Conservation (phyloP, 1,139 yeast genomes). For the Saccharomycopsis hybrid region DNA sequence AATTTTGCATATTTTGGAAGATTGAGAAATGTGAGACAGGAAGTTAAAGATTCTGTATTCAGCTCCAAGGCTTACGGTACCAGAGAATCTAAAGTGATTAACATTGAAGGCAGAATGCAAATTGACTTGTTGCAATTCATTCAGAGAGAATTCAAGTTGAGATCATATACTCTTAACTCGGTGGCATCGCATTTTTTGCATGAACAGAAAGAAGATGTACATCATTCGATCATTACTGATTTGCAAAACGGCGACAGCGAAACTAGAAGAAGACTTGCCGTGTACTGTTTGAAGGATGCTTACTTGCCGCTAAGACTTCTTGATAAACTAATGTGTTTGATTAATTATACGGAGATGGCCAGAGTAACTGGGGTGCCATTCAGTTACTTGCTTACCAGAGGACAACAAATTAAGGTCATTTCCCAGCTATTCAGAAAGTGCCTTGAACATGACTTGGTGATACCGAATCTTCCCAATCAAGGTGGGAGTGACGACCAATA, state of each 20-base stretch:
- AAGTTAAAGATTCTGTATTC: slow-evolving; percentile 72
- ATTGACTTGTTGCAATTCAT: slow-evolving; percentile 87
- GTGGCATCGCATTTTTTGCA: slow-evolving; percentile 92
- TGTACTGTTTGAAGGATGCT: slow-evolving; percentile 95
- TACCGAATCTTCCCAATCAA: slow-evolving; percentile 83
- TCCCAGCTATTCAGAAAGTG: slow-evolving; percentile 94
- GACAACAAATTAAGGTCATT: slow-evolving; percentile 96
- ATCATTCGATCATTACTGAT: slow-evolving; percentile 91
- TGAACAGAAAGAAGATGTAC: slow-evolving; percentile 98
- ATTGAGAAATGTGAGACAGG: slow-evolving; percentile 60
- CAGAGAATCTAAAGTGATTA: slow-evolving; percentile 83
- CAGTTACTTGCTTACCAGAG: slow-evolving; percentile 79
- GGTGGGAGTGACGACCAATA: slow-evolving; percentile 80
- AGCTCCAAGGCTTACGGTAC: slow-evolving; percentile 97
- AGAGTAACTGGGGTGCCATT: slow-evolving; percentile 99
- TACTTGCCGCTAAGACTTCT: slow-evolving; percentile 80
- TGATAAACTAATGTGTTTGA: slow-evolving; percentile 92
- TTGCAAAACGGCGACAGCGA: slow-evolving; percentile 89
- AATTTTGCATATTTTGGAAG: slow-evolving; percentile 88
- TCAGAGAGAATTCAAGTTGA: slow-evolving; percentile 88
- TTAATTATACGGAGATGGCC: slow-evolving; percentile 98
- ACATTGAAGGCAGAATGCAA: slow-evolving; percentile 95
- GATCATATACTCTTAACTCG: slow-evolving; percentile 92
- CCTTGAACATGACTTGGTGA: slow-evolving; percentile 72
- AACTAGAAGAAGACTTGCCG: slow-evolving; percentile 91